Evolutionary conservation across 2,329 filamentous ascomycete species (phyloP).

Genomic region (Clonostachys byssicola): DNA sequence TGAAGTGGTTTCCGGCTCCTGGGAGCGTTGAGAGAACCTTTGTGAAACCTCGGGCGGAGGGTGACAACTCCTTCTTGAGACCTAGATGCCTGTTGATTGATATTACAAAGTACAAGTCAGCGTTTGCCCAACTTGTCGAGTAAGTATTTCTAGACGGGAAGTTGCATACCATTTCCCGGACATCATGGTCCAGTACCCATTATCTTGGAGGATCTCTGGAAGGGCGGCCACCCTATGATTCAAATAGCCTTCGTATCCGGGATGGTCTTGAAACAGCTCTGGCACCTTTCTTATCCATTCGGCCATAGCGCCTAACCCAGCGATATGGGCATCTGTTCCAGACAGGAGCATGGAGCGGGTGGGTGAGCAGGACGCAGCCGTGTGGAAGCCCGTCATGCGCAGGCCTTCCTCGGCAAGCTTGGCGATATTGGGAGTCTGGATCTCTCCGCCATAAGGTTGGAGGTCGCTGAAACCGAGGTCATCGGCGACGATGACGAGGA

Average conservation of each 20-base stretch:
- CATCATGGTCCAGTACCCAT: slow-evolving; percentile 53
- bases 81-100: not conserved
- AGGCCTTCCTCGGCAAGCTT: slow-evolving; percentile 38
- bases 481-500: slow-evolving; percentile 54
- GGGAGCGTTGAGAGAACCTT: slow-evolving; percentile 55
- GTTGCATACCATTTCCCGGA: slow-evolving; percentile 53
- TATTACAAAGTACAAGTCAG: not conserved
- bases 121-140: too few species aligned
- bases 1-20: slow-evolving; percentile 49
- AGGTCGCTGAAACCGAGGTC: slow-evolving; percentile 59
- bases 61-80: not conserved
- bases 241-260: slow-evolving; percentile 43
- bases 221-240: slow-evolving; percentile 49
- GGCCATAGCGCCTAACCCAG: slow-evolving; percentile 25
- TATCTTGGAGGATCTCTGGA: slow-evolving; percentile 50
- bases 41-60: slow-evolving; percentile 49
- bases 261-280: not conserved
- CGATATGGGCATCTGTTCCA: slow-evolving; percentile 39
- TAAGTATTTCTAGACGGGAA: not conserved
- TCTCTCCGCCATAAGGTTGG: slow-evolving; percentile 55
- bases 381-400: slow-evolving; percentile 59
- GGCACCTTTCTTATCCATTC: not conserved
- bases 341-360: slow-evolving; percentile 47
- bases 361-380: slow-evolving; percentile 58
- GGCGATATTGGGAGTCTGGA: slow-evolving; percentile 55